These are phyloP conservation scores for Cryptococcus deneoformans DNA, from an alignment of 1,284 basidiomycete species.

Conservation along the genomic window DNA sequence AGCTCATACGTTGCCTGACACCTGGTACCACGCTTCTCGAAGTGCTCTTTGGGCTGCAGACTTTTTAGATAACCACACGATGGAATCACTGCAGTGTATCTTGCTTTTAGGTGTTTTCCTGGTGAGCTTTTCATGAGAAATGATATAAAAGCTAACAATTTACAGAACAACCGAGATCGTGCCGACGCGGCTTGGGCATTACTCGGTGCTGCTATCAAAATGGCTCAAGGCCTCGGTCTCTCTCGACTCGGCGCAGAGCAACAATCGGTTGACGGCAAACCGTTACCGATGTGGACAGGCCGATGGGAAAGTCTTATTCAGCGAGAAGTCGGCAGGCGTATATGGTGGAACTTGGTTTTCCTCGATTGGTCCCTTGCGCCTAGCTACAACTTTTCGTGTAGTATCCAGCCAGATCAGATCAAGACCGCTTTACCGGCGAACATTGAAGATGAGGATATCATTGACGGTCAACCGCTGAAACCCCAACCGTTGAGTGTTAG, in stretches of 20 bases:
- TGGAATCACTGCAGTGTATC: conserved; percentile 46
- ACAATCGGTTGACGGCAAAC: conserved; percentile 38
- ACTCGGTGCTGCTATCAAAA: conserved; percentile 50
- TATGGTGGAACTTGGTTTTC: conserved; percentile 52
- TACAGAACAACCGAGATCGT: conserved; percentile 49
- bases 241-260: conserved; percentile 50
- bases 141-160: not conserved
- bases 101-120: conserved; percentile 48
- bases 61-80: conserved; percentile 47
- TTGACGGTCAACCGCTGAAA: conserved; percentile 46
- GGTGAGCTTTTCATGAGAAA: conserved; percentile 21
- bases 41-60: conserved; percentile 48
- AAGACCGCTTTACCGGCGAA: conserved; percentile 50
- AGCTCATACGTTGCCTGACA: conserved; percentile 38
- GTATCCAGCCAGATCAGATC: conserved; percentile 51
- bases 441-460: conserved; percentile 50
- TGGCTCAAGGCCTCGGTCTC: conserved; percentile 51
- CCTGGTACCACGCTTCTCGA: conserved; percentile 44
- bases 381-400: conserved; percentile 47
- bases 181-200: conserved; percentile 50
- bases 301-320: conserved; percentile 50
- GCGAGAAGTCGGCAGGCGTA: conserved; percentile 48
- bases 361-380: conserved; percentile 49
- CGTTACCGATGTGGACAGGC: conserved; percentile 48
- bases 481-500: conserved; percentile 44